These are phyloP conservation scores for Creolimax fragrantissima DNA, from an alignment of 78 protist genomes.

Conservation along the genomic window DNA sequence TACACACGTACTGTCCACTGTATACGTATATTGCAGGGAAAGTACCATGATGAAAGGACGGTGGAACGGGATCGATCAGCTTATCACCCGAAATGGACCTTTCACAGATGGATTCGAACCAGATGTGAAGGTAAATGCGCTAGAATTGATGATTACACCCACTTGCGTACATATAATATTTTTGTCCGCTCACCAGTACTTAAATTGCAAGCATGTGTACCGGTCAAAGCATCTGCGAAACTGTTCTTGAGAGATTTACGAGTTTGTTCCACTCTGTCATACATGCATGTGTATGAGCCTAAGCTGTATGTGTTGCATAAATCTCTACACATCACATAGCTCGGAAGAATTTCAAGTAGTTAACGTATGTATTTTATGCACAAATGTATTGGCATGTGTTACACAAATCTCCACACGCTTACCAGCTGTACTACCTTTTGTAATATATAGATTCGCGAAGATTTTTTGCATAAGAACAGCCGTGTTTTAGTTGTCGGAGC, in stretches of 20 bases:
- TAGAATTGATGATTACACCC: neutral
- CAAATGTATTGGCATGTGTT: neutral
- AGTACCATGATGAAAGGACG: neutral
- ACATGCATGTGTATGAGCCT: neutral
- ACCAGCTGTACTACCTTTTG: neutral
- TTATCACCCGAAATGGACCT: conserved; percentile 21
- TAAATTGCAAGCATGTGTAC: neutral
- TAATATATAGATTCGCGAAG: neutral
- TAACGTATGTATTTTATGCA: neutral
- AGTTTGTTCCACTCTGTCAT: too few relatives aligned
- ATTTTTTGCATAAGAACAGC: neutral
- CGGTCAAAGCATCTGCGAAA: neutral
- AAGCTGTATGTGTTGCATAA: neutral
- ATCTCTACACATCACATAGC: neutral
- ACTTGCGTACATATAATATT: neutral
- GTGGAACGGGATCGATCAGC: neutral
- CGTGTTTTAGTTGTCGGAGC: conserved; percentile 86
- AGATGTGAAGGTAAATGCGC: neutral
- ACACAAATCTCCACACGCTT: neutral
- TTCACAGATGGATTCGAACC: conserved; percentile 25
- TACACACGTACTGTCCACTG: too few relatives aligned
- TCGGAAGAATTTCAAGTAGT: neutral
- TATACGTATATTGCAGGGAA: neutral
- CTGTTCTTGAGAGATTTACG: too few relatives aligned
- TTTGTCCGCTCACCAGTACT: neutral